These are phyloP conservation scores for Plantago rigida DNA, from an alignment of 305 asterid species.

Conservation along the genomic window DNA sequence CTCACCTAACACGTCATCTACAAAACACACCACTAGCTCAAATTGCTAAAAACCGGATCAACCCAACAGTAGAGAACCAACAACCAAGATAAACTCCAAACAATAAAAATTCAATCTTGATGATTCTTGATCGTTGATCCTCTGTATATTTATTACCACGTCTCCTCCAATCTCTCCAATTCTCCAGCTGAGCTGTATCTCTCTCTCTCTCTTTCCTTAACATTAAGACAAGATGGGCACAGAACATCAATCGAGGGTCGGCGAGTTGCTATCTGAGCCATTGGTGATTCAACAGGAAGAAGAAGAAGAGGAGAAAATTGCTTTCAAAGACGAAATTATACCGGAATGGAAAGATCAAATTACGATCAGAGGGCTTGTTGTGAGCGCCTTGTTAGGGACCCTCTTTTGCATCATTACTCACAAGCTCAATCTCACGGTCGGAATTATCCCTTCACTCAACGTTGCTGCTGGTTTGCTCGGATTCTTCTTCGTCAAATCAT, in stretches of 20 bases:
- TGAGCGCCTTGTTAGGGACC: conserved; percentile 69
- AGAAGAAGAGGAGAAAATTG: conserved; percentile 15
- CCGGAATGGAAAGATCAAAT: conserved; percentile 90
- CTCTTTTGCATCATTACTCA: conserved; percentile 87
- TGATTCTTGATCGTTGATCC: too few species aligned
- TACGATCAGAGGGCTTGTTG: conserved; percentile 70
- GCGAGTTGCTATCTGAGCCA: conserved; percentile 50
- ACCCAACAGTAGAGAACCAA: conserved; percentile 18
- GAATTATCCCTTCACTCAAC: conserved; percentile 80
- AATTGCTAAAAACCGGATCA: conserved; percentile 21
- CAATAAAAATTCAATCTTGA: background rate
- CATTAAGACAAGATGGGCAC: conserved; percentile 37
- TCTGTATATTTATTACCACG: background rate
- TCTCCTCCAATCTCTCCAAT: background rate
- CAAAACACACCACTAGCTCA: background rate
- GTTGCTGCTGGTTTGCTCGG: conserved; percentile 93
- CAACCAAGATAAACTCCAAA: background rate
- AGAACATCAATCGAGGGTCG: conserved; percentile 24
- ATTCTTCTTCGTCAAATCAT: conserved; percentile 72
- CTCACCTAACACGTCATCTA: conserved; percentile 25
- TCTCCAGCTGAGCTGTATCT: background rate
- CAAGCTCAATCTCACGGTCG: conserved; percentile 87
- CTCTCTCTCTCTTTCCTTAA: background rate
- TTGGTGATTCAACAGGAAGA: conserved; percentile 31
- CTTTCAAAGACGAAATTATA: conserved; percentile 29